A percentile compares a stretch with the other conserved stretches of the same genome.
phyloP scores from a whole-genome alignment of 441 rosid genomes.

The Adansonia gregorii region DNA sequence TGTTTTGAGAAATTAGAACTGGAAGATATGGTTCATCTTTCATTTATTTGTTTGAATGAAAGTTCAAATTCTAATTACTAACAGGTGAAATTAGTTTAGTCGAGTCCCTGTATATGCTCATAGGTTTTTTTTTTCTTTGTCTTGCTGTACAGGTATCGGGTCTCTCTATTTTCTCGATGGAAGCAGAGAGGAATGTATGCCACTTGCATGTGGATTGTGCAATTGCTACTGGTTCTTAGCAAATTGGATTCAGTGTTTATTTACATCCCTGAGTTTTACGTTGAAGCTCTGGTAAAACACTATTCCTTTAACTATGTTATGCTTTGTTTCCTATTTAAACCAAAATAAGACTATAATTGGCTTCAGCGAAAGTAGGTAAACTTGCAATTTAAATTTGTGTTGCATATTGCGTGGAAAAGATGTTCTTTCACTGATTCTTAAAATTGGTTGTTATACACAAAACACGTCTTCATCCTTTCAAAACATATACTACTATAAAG shows the following conservation, averaged over 20 bases:
- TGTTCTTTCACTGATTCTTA: neutral
- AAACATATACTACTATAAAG: neutral
- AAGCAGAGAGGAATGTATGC: conserved; percentile 99
- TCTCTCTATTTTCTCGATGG: conserved; percentile 85
- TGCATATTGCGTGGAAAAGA: conserved; percentile 1
- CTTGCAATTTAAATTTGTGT: conserved; percentile 11
- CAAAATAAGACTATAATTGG: conserved; percentile 3
- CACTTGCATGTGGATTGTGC: conserved; percentile 94
- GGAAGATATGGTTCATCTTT: conserved; percentile 8
- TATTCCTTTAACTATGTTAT: conserved; percentile 20
- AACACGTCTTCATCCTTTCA: neutral
- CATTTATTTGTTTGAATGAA: conserved; percentile 24
- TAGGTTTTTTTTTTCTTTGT: conserved; percentile 14
- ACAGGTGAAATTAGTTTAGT: conserved; percentile 19
- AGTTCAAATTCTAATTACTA: conserved; percentile 24
- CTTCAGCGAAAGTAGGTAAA: neutral
- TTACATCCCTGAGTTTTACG: conserved; percentile 88
- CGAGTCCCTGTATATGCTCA: conserved; percentile 11
- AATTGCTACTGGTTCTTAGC: conserved; percentile 84
- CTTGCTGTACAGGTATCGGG: conserved; percentile 68
- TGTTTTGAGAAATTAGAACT: neutral
- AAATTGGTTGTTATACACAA: neutral
- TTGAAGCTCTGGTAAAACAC: conserved; percentile 81
- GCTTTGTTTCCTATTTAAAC: conserved; percentile 6
- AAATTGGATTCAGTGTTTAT: conserved; percentile 84